Evolutionary conservation across 1,284 basidiomycete genomes (phyloP).

Genomic region (Ceraceosorus bombacis): DNA sequence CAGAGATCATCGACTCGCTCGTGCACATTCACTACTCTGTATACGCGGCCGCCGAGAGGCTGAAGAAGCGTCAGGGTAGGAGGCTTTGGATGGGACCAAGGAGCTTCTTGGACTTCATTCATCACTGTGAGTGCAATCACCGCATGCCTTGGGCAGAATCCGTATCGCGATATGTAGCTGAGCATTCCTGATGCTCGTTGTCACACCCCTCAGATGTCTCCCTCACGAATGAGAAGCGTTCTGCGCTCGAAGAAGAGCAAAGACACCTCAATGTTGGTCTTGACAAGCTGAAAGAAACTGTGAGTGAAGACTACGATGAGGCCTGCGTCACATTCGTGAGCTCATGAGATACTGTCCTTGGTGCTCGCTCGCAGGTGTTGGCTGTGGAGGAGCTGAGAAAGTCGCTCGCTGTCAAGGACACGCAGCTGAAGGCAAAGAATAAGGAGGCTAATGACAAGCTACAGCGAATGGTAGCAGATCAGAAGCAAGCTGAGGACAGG

Average conservation of each 20-base stretch:
- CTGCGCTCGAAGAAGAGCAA: conserved; percentile 96
- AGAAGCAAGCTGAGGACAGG: conserved; percentile 97
- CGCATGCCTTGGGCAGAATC: no score
- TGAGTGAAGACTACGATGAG: background rate
- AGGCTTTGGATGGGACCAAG: conserved; percentile 96
- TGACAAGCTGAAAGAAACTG: conserved; percentile 90
- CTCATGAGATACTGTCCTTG: background rate
- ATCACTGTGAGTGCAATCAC: conserved; percentile 58
- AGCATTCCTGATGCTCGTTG: no score
- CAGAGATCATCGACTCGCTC: conserved; percentile 73
- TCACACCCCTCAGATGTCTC: conserved; percentile 57
- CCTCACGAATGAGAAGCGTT: conserved; percentile 95
- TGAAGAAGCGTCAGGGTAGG: conserved; percentile 83
- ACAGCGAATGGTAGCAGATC: conserved; percentile 94
- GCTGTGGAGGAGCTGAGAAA: conserved; percentile 67
- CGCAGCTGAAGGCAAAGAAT: conserved; percentile 86
- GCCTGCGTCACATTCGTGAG: background rate
- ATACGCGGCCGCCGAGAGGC: conserved; percentile 76
- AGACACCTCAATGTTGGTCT: conserved; percentile 96
- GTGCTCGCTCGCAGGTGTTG: conserved; percentile 58
- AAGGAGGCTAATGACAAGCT: conserved; percentile 94
- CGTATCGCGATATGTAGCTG: no score
- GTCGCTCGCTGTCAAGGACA: conserved; percentile 87
- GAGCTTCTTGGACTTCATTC: conserved; percentile 97
- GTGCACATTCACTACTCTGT: conserved; percentile 87